Evolutionary conservation across 768 basidiomycete species (phyloP), one percentile per base, ranked within the genome.

Genomic region (Gymnopilus dilepis): DNA sequence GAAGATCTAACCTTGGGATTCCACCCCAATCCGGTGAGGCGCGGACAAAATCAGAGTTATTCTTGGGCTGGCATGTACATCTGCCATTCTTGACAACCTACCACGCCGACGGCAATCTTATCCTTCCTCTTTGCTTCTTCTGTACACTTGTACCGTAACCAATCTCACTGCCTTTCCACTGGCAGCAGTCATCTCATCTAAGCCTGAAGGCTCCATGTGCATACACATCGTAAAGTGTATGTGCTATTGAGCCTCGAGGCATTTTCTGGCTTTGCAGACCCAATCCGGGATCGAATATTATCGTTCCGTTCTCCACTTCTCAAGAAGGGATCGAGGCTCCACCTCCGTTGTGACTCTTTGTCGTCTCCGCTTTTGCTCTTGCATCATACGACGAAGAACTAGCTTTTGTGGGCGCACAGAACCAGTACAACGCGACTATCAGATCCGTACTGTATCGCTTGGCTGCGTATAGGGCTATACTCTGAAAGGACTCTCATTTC

Each of bases 161-260:
- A 31, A n/a, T 4, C 11, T 28, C 47, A 50, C 28, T n/a, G 47
- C 47, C 28, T 28, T 28, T 31, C 11, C 34, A 15, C 15, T 37
- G 34, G 34, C 34, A 37, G 34, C 34, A 15, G 34, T 9, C 34
- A 37, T 37, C 3, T 50, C 9, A 21, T 22, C 9, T 9, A 45
- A 41, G 12, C 45, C 24, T 26, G 22, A 7, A 3, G 13, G 2
- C 47, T 50, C 30, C 47, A 50, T 50, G 28, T 50, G 47, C 30
- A 7, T 31, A n/a, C 40, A 17, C 15, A 9, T 37, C 9, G 15
- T 11, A 11, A 37, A 17, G 26, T 12, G 47, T 31, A 22, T 50
- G 17, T 31, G 30, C 17, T 50, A 50, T 50, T 50, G 47, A 31
- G 28, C 28, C 47, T 50, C 47, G 47, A 50, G 47, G 28, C 47